These are phyloP conservation scores for Sesbania bispinosa DNA, from an alignment of 306 rosid genomes.

Conservation along the genomic window DNA sequence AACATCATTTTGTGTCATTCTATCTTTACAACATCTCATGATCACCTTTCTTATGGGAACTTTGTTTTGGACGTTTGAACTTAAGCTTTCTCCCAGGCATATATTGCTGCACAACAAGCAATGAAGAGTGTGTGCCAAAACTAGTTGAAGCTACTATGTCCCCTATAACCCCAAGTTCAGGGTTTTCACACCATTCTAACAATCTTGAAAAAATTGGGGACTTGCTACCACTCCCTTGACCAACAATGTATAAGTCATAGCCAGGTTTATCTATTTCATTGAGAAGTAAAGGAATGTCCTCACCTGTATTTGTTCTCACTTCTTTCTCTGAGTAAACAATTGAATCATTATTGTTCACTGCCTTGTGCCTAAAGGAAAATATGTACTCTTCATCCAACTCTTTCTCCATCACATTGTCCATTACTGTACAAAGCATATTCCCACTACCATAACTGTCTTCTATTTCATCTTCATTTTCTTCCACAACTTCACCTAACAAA, in stretches of 20 bases:
- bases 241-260: slow-evolving; percentile 42
- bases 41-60: too few relatives aligned
- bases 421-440: background rate
- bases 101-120: slow-evolving; percentile 48
- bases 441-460: background rate
- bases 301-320: slow-evolving; percentile 25
- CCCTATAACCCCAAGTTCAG: too few relatives aligned
- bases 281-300: slow-evolving; percentile 24
- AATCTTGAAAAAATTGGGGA: background rate
- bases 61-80: background rate
- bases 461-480: background rate
- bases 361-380: slow-evolving; percentile 24
- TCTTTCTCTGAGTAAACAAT: slow-evolving; percentile 23
- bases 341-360: background rate
- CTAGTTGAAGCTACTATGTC: slow-evolving; percentile 32
- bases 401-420: slow-evolving; percentile 13
- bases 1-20: too few relatives aligned
- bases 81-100: background rate
- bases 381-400: slow-evolving; percentile 33
- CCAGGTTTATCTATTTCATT: slow-evolving; percentile 23
- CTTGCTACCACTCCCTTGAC: slow-evolving; percentile 26
- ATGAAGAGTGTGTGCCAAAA: slow-evolving; percentile 33
- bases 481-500: background rate
- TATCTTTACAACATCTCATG: too few relatives aligned
- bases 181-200: slow-evolving; percentile 46